Conservation (phyloP, 441 rosid species). For the Bocquillonia castaneifolia region DNA sequence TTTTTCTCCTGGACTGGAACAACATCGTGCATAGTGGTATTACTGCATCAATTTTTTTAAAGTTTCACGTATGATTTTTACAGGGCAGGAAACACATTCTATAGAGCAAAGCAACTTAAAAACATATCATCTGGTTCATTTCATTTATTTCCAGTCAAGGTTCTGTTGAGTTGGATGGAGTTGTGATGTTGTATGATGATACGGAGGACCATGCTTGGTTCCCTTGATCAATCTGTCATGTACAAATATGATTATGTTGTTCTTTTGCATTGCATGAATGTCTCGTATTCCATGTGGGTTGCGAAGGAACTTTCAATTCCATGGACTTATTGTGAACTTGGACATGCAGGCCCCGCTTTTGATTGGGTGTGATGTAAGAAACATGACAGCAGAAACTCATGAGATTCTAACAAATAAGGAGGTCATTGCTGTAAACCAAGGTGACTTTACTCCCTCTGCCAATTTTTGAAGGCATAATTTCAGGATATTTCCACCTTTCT, state of each 20-base stretch:
- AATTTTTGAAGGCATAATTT: slow-evolving; percentile 1
- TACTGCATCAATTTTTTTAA: not conserved
- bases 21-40: not conserved
- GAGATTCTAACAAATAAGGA: slow-evolving; percentile 77
- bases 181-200: too few species aligned
- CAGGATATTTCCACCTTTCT: not conserved
- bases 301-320: not conserved
- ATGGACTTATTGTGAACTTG: not conserved
- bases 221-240: not conserved
- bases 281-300: not conserved
- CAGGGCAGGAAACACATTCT: not conserved
- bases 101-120: not conserved
- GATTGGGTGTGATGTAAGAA: slow-evolving; percentile 87
- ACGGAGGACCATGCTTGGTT: not conserved
- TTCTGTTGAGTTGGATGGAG: not conserved
- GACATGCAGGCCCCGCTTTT: slow-evolving; percentile 80
- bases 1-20: not conserved
- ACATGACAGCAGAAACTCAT: slow-evolving; percentile 65
- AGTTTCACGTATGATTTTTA: not conserved
- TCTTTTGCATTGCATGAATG: not conserved
- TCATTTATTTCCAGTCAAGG: not conserved
- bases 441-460: slow-evolving; percentile 33
- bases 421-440: slow-evolving; percentile 85
- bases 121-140: not conserved
- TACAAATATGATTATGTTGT: not conserved